Percentiles rank a stretch among this genome's conserved stretches.
phyloP scores from a whole-genome alignment of 1,139 yeast species.

The Pichiaceae sp. region DNA sequence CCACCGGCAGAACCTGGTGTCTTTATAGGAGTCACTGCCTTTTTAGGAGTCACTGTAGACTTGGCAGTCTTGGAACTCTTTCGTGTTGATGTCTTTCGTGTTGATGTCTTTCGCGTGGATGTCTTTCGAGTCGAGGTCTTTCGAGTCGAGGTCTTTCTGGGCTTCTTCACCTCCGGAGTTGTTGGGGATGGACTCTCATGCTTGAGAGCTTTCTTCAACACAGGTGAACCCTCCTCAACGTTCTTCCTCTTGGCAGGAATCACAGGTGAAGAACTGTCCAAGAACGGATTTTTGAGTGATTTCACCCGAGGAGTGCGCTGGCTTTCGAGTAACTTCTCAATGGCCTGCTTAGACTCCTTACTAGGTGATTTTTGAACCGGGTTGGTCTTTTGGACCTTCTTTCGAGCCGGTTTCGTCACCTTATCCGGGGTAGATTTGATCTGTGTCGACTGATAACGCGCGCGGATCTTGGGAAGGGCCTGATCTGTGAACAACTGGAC shows the following conservation, averaged over 20 bases:
- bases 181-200: too few relatives aligned
- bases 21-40: neutral
- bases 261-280: too few relatives aligned
- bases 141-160: neutral
- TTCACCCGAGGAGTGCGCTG: slow-evolving; percentile 1
- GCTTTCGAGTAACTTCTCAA: slow-evolving; percentile 1
- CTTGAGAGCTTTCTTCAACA: neutral
- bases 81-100: neutral
- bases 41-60: neutral
- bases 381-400: neutral
- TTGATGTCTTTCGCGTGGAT: neutral
- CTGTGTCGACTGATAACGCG: neutral
- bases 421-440: neutral
- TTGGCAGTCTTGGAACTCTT: neutral
- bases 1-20: neutral
- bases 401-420: neutral
- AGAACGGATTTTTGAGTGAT: neutral
- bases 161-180: too few relatives aligned
- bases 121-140: neutral
- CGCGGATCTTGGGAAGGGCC: slow-evolving; percentile 7
- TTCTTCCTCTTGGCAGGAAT: neutral
- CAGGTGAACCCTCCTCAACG: neutral
- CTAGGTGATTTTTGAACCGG: neutral
- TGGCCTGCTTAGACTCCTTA: slow-evolving; percentile 16
- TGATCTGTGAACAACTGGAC: slow-evolving; percentile 7